Percentiles rank a stretch among this genome's conserved stretches.
phyloP scores from a whole-genome alignment of 139 green algal genomes.

The Tetraselmis chui region DNA sequence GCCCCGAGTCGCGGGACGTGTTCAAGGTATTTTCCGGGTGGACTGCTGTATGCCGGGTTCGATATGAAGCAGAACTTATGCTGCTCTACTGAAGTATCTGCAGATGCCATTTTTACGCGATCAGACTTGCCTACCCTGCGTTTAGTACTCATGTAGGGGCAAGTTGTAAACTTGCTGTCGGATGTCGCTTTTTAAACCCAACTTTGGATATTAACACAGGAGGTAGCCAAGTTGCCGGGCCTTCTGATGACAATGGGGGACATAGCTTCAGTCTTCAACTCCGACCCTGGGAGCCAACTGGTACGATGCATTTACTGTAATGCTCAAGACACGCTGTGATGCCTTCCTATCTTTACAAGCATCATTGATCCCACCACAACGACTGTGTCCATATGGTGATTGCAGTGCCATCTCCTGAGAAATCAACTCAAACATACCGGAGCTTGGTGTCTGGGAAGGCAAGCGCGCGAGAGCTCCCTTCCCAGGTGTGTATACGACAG shows the following conservation, averaged over 20 bases:
- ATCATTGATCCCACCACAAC: background rate
- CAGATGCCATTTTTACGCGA: background rate
- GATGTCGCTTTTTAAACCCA: background rate
- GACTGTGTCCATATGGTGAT: background rate
- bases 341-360: background rate
- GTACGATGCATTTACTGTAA: background rate
- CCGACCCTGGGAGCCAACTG: background rate
- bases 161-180: background rate
- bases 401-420: background rate
- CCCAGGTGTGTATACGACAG: background rate
- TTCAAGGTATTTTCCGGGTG: background rate
- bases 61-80: no score
- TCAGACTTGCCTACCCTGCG: background rate
- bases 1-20: no score
- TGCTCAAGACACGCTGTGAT: background rate
- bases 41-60: no score
- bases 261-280: no score
- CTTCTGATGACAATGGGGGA: no score
- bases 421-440: background rate
- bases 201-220: background rate
- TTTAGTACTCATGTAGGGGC: background rate
- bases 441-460: background rate
- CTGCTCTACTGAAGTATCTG: no score
- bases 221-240: background rate
- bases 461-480: background rate